Evolutionary conservation across 495 filamentous ascomycete species (phyloP).

Genomic region (Opeltia flavorubescens): DNA sequence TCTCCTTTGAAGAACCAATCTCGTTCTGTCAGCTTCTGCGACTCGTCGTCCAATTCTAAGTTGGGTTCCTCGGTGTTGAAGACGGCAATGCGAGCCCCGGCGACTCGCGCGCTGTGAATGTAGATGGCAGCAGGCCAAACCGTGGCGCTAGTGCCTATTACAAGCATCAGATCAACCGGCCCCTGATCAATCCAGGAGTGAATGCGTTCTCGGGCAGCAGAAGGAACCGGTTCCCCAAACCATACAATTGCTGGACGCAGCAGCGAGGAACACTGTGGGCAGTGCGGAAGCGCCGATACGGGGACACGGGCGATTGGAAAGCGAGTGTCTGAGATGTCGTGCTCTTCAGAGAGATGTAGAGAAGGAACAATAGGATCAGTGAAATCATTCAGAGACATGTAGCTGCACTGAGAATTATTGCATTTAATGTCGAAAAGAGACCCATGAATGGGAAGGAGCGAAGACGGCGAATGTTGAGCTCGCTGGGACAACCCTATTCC

Average conservation of each 20-base stretch:
- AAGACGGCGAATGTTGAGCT: background rate
- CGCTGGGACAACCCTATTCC: background rate
- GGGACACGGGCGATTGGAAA: conserved; percentile 35
- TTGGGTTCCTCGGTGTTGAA: conserved; percentile 33
- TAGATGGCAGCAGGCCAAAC: conserved; percentile 50
- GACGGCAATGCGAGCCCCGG: conserved; percentile 44
- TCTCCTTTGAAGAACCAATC: conserved; percentile 40
- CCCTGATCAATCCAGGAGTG: conserved; percentile 2
- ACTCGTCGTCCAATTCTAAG: conserved; percentile 15
- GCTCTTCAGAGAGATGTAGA: conserved; percentile 16
- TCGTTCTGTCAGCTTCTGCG: conserved; percentile 17
- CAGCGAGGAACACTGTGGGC: conserved; percentile 47
- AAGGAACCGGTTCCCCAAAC: conserved; percentile 37
- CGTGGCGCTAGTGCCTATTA: conserved; percentile 45
- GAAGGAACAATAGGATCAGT: background rate
- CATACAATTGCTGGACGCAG: conserved; percentile 69
- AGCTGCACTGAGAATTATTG: background rate
- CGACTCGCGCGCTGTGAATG: conserved; percentile 30
- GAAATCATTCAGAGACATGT: background rate
- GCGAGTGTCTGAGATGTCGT: conserved; percentile 43
- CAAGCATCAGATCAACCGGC: conserved; percentile 43
- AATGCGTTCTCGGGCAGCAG: background rate
- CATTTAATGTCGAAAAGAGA: background rate
- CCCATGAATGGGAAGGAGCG: background rate
- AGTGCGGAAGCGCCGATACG: conserved; percentile 47